Percentiles rank a stretch among this genome's conserved stretches.
phyloP scores from a whole-genome alignment of 768 basidiomycete genomes.

The Rubroboletus satanas region DNA sequence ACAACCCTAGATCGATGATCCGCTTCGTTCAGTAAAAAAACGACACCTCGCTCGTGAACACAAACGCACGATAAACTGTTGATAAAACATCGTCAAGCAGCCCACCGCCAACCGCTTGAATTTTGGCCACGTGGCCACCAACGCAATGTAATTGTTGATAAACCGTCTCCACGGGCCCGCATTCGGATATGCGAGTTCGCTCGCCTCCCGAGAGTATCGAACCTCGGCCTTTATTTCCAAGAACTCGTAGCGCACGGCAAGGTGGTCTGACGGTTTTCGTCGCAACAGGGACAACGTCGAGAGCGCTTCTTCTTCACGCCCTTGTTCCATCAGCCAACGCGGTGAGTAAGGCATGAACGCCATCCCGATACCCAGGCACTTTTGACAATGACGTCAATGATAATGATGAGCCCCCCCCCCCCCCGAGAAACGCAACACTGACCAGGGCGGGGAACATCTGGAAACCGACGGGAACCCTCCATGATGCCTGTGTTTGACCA shows the following conservation, averaged over 20 bases:
- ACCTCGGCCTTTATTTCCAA: constrained; percentile 39
- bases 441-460: constrained; percentile 39
- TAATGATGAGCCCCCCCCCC: fast-evolving
- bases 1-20: constrained; percentile 17
- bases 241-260: constrained; percentile 36
- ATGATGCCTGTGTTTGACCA: constrained; percentile 29
- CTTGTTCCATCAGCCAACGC: constrained; percentile 40
- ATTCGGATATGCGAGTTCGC: constrained; percentile 16
- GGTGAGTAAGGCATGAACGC: constrained; percentile 40
- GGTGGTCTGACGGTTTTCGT: constrained; percentile 29
- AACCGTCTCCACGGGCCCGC: constrained; percentile 18
- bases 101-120: constrained; percentile 30
- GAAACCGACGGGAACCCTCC: constrained; percentile 36
- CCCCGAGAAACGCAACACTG: constrained; percentile 11
- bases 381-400: not conserved
- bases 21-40: not conserved
- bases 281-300: constrained; percentile 34
- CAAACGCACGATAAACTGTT: constrained; percentile 30
- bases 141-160: constrained; percentile 22
- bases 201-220: constrained; percentile 24
- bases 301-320: constrained; percentile 35
- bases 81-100: constrained; percentile 31
- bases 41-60: not conserved
- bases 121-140: constrained; percentile 30
- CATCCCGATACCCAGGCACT: constrained; percentile 33